Evolutionary conservation across 768 basidiomycete species (phyloP).

Genomic region (Astraeus odoratus): DNA sequence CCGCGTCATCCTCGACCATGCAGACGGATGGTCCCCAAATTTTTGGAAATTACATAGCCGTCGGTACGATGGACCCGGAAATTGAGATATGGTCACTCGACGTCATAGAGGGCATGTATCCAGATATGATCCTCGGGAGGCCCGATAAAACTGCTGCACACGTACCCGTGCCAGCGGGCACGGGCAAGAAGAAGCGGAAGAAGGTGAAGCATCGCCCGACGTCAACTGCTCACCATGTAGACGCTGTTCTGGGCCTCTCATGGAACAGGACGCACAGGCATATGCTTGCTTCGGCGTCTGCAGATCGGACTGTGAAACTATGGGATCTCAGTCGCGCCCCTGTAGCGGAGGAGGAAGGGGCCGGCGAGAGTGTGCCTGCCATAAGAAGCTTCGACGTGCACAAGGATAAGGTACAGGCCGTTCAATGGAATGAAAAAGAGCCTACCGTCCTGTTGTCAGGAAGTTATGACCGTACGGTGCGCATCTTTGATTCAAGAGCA

Average conservation of each 20-base stretch:
- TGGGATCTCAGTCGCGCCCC: constrained; percentile 87
- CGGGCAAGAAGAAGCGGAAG: constrained; percentile 94
- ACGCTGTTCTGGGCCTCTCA: constrained; percentile 85
- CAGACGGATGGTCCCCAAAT: constrained; percentile 24
- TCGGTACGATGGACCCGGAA: constrained; percentile 94
- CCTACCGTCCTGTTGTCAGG: constrained; percentile 89
- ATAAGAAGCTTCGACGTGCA: constrained; percentile 82
- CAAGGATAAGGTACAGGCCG: constrained; percentile 92
- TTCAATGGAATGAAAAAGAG: constrained; percentile 89
- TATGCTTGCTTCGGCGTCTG: constrained; percentile 84
- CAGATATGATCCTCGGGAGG: constrained; percentile 83
- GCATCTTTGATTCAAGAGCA: constrained; percentile 87
- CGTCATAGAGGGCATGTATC: constrained; percentile 89
- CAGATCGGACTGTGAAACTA: constrained; percentile 92
- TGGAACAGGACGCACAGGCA: constrained; percentile 93
- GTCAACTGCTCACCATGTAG: constrained; percentile 76
- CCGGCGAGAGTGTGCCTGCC: constrained; percentile 41
- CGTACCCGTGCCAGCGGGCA: constrained; percentile 73
- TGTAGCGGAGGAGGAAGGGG: constrained; percentile 39
- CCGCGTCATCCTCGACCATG: constrained; percentile 40
- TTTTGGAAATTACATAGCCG: constrained; percentile 88
- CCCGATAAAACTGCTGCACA: constrained; percentile 79
- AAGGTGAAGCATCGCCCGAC: constrained; percentile 62
- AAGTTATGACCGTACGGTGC: constrained; percentile 91
- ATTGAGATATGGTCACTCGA: constrained; percentile 99